Evolutionary conservation across 495 filamentous ascomycete species (phyloP).

Genomic region (Hypoxylon perforatum): DNA sequence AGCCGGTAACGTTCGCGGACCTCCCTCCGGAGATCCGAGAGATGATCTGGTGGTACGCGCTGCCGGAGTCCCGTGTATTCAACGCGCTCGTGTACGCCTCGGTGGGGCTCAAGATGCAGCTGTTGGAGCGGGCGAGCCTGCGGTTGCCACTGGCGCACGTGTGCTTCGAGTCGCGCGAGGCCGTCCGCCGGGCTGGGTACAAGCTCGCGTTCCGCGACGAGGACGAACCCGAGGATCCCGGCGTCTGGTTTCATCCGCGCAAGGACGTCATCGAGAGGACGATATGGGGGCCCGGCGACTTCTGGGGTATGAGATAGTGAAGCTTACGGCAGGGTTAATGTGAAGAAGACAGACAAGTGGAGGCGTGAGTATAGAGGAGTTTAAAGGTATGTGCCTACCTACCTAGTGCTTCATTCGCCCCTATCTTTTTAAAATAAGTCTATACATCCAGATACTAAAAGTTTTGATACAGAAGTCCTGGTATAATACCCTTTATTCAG

Average conservation of each 20-base stretch:
- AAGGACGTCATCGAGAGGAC: conserved; percentile 39
- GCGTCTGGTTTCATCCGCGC: conserved; percentile 42
- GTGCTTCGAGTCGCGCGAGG: conserved; percentile 44
- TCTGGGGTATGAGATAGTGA: conserved; percentile 16
- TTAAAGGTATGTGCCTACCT: too few relatives aligned
- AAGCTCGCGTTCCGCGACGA: conserved; percentile 38
- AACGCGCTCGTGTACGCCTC: conserved; percentile 39
- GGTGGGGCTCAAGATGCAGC: conserved; percentile 34
- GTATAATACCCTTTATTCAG: too few relatives aligned
- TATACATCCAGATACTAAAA: too few relatives aligned
- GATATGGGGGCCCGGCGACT: conserved; percentile 39
- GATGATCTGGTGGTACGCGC: conserved; percentile 47
- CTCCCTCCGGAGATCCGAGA: conserved; percentile 46
- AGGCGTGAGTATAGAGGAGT: too few relatives aligned
- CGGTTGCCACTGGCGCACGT: conserved; percentile 41
- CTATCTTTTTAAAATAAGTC: too few relatives aligned
- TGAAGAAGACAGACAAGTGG: too few relatives aligned
- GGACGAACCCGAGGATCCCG: conserved; percentile 36
- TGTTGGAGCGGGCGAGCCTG: conserved; percentile 32
- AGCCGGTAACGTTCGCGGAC: conserved; percentile 30
- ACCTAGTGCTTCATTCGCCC: too few relatives aligned
- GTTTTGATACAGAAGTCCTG: too few relatives aligned
- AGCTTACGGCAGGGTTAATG: too few relatives aligned
- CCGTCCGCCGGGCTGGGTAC: conserved; percentile 38
- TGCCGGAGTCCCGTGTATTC: conserved; percentile 44